Evolutionary conservation across 2,329 filamentous ascomycete species (phyloP), one percentile per base, ranked within the genome.

Genomic region (Sclerotinia sclerotiorum): DNA sequence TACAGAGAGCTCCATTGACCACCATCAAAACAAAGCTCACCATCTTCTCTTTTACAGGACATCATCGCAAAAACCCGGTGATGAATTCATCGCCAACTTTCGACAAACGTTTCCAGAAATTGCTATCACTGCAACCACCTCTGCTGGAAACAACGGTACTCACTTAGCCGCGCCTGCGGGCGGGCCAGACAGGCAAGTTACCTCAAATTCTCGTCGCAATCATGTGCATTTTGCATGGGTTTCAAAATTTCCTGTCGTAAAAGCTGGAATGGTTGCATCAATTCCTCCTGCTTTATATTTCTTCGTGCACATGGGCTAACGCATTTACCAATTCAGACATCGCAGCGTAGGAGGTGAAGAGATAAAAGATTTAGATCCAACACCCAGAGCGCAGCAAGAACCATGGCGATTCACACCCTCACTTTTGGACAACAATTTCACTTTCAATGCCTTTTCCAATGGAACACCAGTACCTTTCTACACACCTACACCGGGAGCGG

Each of bases 331-430:
- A 42, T 52, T 13, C 68, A 77, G 76, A 57, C 74, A 74, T 56
- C 75, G 74, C 55, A 74, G 72, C 61, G n/a, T 73, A 35, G 72
- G 74, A 55, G 72, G 75, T 57, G 75, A 76, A 69, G 75, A 76
- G 68, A 79, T 87, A 72, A 92, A 92, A 78, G 91, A 95, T 79
- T 87, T 91, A 76, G 93, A 97, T 76, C 90, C 91, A 27, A 97
- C 92, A 4, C 92, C 93, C 6, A 87, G 91, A 77, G 90, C 89
- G 24, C 86, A 90, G 54, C 88, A 90, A 75, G 93, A 97, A 74
- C 88, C 86, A 74, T 95, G 94, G 89, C 87, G 91, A 73, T 93
- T 97, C 76, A 97, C 94, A 2, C 93, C 94, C 5, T 95, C 93
- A 29, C 83, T 97, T 68, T 85, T 98, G 77, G 94, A 98, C 77